Percentiles rank a stretch among this genome's conserved stretches.
Conservation (phyloP, 345 rosid species). For the Brassica juncea region DNA sequence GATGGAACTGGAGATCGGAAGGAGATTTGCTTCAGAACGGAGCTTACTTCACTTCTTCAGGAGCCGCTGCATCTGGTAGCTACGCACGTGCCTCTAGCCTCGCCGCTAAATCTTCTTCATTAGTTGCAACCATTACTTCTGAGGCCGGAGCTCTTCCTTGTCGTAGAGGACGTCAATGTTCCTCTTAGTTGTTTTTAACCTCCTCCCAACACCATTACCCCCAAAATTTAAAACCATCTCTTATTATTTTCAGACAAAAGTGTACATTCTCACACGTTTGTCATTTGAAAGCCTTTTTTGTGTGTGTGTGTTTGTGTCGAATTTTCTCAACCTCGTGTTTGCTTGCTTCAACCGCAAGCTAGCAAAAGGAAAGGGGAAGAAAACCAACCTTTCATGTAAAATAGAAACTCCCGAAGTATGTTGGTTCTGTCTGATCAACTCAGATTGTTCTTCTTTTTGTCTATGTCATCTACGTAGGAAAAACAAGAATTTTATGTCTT, state of each 20-base stretch:
- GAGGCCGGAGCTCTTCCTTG: constrained; percentile 74
- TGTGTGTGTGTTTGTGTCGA: constrained; percentile 34
- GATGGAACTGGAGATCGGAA: constrained; percentile 96
- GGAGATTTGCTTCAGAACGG: constrained; percentile 88
- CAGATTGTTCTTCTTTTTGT: constrained; percentile 29
- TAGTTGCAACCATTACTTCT: constrained; percentile 75
- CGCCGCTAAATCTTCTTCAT: constrained; percentile 82
- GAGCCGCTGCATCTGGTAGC: constrained; percentile 81
- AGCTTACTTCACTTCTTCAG: constrained; percentile 89
- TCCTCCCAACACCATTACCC: constrained; percentile 3
- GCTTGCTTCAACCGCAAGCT: constrained; percentile 38
- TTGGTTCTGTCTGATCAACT: constrained; percentile 34
- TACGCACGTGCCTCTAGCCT: constrained; percentile 93
- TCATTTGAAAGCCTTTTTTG: constrained; percentile 25
- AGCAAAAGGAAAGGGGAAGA: constrained; percentile 20
- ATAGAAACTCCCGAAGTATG: constrained; percentile 39
- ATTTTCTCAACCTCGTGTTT: constrained; percentile 41
- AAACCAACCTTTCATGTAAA: constrained; percentile 33
- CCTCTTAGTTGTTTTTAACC: constrained; percentile 24
- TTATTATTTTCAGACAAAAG: constrained; percentile 34
- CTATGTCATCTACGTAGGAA: constrained; percentile 3
- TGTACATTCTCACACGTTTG: constrained; percentile 45
- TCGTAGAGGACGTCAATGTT: constrained; percentile 61
- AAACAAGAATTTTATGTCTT: constrained; percentile 20
- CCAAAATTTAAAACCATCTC: constrained; percentile 13